Evolutionary conservation across 176 grass and related monocot species (phyloP).

Genomic region (Saccharum spontaneum): DNA sequence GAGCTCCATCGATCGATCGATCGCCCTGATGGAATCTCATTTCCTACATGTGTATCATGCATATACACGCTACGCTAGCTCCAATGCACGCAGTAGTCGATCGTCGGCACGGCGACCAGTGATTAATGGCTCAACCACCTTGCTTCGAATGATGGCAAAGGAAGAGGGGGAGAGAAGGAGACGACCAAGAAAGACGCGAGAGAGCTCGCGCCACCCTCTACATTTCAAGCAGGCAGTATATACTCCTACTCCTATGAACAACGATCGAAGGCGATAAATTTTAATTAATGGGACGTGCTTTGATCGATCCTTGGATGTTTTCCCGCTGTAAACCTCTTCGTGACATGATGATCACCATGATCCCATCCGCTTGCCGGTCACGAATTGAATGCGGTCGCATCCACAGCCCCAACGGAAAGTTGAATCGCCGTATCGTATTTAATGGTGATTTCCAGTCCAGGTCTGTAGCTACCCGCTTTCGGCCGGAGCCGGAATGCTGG

Average conservation of each 20-base stretch:
- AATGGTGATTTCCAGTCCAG: constrained; percentile 13
- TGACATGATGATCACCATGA: background rate
- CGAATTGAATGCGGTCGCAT: constrained; percentile 49
- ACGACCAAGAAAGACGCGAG: too few species aligned
- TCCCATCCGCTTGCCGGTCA: background rate
- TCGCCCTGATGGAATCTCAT: background rate
- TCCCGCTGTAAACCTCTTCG: background rate
- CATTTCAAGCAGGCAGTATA: background rate
- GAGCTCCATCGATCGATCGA: background rate
- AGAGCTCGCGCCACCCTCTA: background rate
- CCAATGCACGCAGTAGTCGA: background rate
- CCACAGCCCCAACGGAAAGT: constrained; percentile 42
- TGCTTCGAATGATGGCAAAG: constrained; percentile 33
- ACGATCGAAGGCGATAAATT: background rate
- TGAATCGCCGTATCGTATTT: background rate
- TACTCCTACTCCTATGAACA: too few species aligned
- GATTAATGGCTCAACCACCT: constrained; percentile 53
- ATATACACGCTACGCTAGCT: background rate
- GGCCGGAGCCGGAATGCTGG: background rate
- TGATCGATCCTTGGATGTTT: background rate
- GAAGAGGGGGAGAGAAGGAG: background rate
- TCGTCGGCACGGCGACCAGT: background rate
- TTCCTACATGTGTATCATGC: background rate
- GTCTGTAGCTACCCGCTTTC: background rate
- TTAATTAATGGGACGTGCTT: background rate